These are phyloP conservation scores for Dictyostelium citrinum DNA, from an alignment of 78 protist genomes.

Conservation along the genomic window DNA sequence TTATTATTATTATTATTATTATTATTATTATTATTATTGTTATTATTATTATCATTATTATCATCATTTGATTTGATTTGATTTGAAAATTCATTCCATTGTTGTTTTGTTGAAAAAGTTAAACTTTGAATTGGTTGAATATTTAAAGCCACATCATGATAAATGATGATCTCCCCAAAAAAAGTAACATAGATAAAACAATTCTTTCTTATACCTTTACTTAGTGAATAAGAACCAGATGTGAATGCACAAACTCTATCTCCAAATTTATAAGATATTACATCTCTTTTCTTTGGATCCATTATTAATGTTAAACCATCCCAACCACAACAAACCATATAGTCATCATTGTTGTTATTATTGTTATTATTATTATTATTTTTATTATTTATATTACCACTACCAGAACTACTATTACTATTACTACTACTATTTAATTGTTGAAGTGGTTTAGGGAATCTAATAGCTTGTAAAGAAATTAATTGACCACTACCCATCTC, in stretches of 20 bases:
- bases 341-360: not conserved
- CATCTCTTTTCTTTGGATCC: constrained; percentile 38
- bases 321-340: constrained; percentile 70
- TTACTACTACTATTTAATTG: not conserved
- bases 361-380: not conserved
- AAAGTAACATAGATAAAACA: constrained; percentile 51
- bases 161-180: constrained; percentile 66
- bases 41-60: not conserved
- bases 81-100: constrained; percentile 10
- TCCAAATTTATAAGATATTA: constrained; percentile 34
- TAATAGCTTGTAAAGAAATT: constrained; percentile 40
- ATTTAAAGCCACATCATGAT: constrained; percentile 13
- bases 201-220: not conserved
- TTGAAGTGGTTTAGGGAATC: not conserved
- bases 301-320: constrained; percentile 60
- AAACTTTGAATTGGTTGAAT: constrained; percentile 49
- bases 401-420: not conserved
- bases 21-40: not conserved
- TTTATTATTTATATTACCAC: not conserved
- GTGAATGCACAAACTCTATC: constrained; percentile 70
- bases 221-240: constrained; percentile 36
- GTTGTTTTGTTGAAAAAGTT: not conserved
- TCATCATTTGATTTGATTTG: not conserved
- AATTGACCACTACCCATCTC: constrained; percentile 74
- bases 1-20: not conserved